Evolutionary conservation across 371 early-diverging fungal species (phyloP), one percentile per base, ranked within the genome.

Genomic region (Umbelopsis sp.): DNA sequence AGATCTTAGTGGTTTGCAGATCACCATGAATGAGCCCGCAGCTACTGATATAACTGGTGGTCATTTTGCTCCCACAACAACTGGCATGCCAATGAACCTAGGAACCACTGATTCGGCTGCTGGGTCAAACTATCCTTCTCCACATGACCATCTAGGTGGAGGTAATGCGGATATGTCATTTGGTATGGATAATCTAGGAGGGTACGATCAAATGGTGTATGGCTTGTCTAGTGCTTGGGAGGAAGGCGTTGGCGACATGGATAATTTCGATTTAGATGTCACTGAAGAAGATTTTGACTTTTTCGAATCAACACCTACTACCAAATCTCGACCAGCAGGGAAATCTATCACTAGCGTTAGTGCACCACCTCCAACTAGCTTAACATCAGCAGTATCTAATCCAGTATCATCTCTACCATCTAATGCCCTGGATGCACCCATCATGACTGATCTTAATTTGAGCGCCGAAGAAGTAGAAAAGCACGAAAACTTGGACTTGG

Each of bases 251-350:
- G 73, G 68, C n/a, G 72, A 79, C 65, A 52, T 81, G 38, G 84
- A 80, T 50, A 79, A 69, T 44, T 76, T 83, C 62, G 80, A 79
- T 64, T 63, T 81, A 24, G 77, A 78, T 32, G 81, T 83, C 3
- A 83, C 84, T 10, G 84, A 83, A 45, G 84, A 74, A 52, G 84
- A 83, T 66, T 83, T 79, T 50, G 75, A 81, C 50, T 83, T 80
- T 69, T 83, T 83, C 41, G 72, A 72, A 57, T 67, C 67, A 20
- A 50, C 74, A 2, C 66, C 65, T 3, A 37, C 66, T 10, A 29
- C 65, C 14, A 41, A 51, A 12, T 32, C 48, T 24, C 57, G 57
- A 35, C 16, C 70, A 6, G 37, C 50, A 63, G 18, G 50, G 11
- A 32, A 67, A 35, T 7, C 38, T 16, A 57, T 63, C 0, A 37